These are phyloP conservation scores for Fraxinus floribunda DNA, from an alignment of 305 asterid species.

Conservation along the genomic window DNA sequence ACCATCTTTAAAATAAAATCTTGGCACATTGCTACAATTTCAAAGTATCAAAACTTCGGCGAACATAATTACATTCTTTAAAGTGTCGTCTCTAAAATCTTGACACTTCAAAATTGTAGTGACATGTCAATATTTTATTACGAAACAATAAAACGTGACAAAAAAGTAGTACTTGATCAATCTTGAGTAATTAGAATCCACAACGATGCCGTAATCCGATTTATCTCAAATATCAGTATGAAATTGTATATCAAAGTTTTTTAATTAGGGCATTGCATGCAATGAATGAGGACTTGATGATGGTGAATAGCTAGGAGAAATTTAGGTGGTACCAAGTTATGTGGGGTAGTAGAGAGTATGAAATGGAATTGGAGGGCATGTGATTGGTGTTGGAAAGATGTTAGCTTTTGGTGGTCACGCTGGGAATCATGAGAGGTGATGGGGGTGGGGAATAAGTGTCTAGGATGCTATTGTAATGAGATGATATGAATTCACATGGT, in stretches of 20 bases:
- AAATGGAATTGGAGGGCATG: conserved; percentile 1
- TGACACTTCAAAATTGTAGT: not conserved
- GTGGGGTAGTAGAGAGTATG: not conserved
- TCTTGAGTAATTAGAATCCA: too few relatives aligned
- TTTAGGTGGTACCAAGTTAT: not conserved
- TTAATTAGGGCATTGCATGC: not conserved
- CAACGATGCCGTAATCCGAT: not conserved
- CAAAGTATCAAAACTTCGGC: not conserved
- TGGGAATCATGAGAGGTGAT: conserved; percentile 28
- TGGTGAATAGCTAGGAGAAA: not conserved
- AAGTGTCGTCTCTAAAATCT: not conserved
- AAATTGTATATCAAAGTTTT: not conserved
- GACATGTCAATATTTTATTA: not conserved
- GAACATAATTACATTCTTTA: not conserved
- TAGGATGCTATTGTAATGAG: not conserved
- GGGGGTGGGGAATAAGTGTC: conserved; percentile 34
- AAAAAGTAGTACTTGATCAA: not conserved
- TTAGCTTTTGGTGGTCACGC: conserved; percentile 40
- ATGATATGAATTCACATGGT: conserved; percentile 15
- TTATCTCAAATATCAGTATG: not conserved
- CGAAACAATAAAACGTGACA: not conserved
- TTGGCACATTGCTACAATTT: not conserved
- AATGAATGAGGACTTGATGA: conserved; percentile 19
- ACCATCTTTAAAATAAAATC: not conserved
- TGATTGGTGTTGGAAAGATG: conserved; percentile 8